Percentiles rank a stretch among this genome's conserved stretches.
Evolutionary conservation across 371 early-diverging fungal genomes (phyloP).

Genomic region (Mortierella sp.): DNA sequence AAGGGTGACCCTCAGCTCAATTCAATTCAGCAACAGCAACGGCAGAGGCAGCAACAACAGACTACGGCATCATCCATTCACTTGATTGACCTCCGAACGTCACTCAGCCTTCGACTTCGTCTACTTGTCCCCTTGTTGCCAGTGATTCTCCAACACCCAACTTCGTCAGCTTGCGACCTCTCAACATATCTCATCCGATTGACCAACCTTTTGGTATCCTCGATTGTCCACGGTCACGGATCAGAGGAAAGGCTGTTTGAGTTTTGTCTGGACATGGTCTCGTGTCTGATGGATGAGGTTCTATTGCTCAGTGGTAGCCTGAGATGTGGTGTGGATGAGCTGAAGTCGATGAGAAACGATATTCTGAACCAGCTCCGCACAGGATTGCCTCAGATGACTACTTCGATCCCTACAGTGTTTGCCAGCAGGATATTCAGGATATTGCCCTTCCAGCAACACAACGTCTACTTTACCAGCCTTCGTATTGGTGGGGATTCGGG

Average conservation of each 20-base stretch:
- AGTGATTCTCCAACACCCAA: conserved; percentile 70
- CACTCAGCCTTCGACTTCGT: conserved; percentile 62
- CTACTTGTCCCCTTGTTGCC: conserved; percentile 69
- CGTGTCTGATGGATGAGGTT: conserved; percentile 66
- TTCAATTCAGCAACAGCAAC: neutral
- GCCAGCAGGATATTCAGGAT: conserved; percentile 70
- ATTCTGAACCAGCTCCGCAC: conserved; percentile 48
- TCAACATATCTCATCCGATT: conserved; percentile 48
- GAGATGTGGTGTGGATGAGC: conserved; percentile 26
- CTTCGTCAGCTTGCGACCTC: conserved; percentile 63
- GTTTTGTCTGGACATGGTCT: conserved; percentile 71
- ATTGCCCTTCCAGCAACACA: conserved; percentile 70
- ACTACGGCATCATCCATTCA: conserved; percentile 3
- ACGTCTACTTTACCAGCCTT: conserved; percentile 69
- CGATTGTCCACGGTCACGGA: conserved; percentile 73
- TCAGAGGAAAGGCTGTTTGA: conserved; percentile 74
- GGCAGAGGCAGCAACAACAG: neutral
- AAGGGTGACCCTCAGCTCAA: neutral
- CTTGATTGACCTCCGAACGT: conserved; percentile 45
- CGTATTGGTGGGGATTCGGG: conserved; percentile 39
- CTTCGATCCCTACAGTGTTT: conserved; percentile 67
- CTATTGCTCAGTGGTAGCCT: conserved; percentile 32
- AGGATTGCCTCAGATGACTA: conserved; percentile 54
- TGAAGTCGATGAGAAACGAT: conserved; percentile 44
- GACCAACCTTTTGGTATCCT: conserved; percentile 60